Evolutionary conservation across 768 basidiomycete genomes (phyloP).

Genomic region (Pleurotus eryngii): DNA sequence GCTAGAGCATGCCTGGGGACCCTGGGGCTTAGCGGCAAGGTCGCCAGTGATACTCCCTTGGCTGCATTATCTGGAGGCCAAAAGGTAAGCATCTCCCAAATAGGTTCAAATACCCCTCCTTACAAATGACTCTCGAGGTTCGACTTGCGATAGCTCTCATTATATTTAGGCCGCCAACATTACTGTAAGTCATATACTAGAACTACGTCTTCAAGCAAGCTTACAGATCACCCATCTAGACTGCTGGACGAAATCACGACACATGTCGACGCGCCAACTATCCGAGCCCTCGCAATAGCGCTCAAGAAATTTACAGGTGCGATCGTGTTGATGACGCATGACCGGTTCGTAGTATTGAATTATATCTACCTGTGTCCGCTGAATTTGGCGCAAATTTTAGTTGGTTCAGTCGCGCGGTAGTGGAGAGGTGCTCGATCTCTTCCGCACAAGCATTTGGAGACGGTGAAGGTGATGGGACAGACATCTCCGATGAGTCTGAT

Average conservation of each 20-base stretch:
- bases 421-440: conserved; percentile 20
- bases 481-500: conserved; percentile 11
- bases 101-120: background rate
- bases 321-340: conserved; percentile 64
- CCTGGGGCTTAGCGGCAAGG: conserved; percentile 41
- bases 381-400: background rate
- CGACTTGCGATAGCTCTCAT: conserved; percentile 57
- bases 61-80: conserved; percentile 53
- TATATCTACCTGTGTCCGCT: background rate
- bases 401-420: conserved; percentile 20
- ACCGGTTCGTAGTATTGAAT: conserved; percentile 30
- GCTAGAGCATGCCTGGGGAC: conserved; percentile 37
- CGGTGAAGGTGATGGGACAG: conserved; percentile 16
- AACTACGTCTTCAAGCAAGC: no score
- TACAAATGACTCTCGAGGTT: conserved; percentile 31
- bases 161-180: conserved; percentile 50
- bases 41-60: conserved; percentile 41
- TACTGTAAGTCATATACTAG: conserved; percentile 26
- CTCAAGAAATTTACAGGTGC: conserved; percentile 52
- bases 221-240: background rate
- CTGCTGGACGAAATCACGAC: conserved; percentile 63
- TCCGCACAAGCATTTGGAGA: conserved; percentile 18
- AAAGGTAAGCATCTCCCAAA: conserved; percentile 26
- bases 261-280: conserved; percentile 64
- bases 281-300: conserved; percentile 50